Evolutionary conservation across 2,329 filamentous ascomycete genomes (phyloP).

Genomic region (Triangularia setosa): DNA sequence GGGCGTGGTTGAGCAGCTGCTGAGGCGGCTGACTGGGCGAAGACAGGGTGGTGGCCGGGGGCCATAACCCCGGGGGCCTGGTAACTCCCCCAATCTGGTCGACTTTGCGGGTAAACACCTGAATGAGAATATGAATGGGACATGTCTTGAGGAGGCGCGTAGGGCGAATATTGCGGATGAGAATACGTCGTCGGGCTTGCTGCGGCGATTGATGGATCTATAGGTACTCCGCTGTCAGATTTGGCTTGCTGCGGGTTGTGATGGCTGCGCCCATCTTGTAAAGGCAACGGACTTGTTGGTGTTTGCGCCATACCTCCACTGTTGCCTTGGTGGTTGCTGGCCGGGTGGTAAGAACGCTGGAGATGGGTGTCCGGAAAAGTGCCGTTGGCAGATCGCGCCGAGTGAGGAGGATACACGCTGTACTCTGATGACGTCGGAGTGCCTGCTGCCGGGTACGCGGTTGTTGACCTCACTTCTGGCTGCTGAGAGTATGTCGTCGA

Average conservation of each 20-base stretch:
- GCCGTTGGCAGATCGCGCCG: slow-evolving; percentile 64
- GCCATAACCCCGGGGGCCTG: slow-evolving; percentile 49
- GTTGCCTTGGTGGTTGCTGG: slow-evolving; percentile 69
- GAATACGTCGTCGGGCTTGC: slow-evolving; percentile 90
- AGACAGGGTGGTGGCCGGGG: slow-evolving; percentile 51
- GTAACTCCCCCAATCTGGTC: slow-evolving; percentile 73
- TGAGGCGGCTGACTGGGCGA: slow-evolving; percentile 53
- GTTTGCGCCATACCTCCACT: slow-evolving; percentile 91
- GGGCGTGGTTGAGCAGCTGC: slow-evolving; percentile 52
- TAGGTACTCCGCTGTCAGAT: slow-evolving; percentile 95
- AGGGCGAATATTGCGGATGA: slow-evolving; percentile 80
- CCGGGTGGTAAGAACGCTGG: slow-evolving; percentile 76
- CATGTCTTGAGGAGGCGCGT: slow-evolving; percentile 82
- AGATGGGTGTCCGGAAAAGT: slow-evolving; percentile 79
- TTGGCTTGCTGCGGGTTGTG: slow-evolving; percentile 68
- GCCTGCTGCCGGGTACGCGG: slow-evolving; percentile 68
- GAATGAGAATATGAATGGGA: slow-evolving; percentile 67
- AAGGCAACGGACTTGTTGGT: slow-evolving; percentile 94
- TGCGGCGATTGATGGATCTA: slow-evolving; percentile 97
- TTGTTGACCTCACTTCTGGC: slow-evolving; percentile 69
- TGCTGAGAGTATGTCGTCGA: slow-evolving; percentile 83
- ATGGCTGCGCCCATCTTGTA: slow-evolving; percentile 77
- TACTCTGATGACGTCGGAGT: slow-evolving; percentile 82
- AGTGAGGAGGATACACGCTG: slow-evolving; percentile 68
- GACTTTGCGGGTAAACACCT: slow-evolving; percentile 63